These are phyloP conservation scores for Carnegiea gigantea DNA, from an alignment of 179 eudicot species.

Conservation along the genomic window DNA sequence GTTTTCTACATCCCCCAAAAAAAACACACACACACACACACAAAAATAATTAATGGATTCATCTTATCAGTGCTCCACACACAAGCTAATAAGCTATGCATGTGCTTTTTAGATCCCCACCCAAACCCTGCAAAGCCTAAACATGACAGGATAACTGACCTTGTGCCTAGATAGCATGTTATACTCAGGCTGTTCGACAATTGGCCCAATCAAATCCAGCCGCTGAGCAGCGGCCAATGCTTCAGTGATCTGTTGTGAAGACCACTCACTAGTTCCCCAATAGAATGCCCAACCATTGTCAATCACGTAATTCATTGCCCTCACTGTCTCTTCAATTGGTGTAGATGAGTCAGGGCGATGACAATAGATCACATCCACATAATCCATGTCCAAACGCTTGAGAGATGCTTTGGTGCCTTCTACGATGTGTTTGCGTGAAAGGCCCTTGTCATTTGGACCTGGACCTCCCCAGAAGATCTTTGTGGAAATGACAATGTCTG, in stretches of 20 bases:
- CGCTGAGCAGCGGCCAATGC: constrained; percentile 79
- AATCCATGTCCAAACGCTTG: constrained; percentile 85
- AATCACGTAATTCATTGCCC: constrained; percentile 95
- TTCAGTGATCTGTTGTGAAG: constrained; percentile 96
- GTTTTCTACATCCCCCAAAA: neutral
- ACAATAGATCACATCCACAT: constrained; percentile 79
- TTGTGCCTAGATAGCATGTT: constrained; percentile 81
- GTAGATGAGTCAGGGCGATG: constrained; percentile 76
- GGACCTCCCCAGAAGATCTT: constrained; percentile 98
- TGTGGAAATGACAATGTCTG: constrained; percentile 81
- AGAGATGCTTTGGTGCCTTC: constrained; percentile 79
- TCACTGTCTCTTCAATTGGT: constrained; percentile 93
- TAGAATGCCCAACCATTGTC: constrained; percentile 92
- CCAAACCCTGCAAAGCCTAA: neutral
- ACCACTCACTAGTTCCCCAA: constrained; percentile 99
- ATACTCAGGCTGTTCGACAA: constrained; percentile 97
- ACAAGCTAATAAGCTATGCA: neutral
- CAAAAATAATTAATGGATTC: neutral
- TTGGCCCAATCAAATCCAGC: constrained; percentile 75
- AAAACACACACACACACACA: no score
- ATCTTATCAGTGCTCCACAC: neutral
- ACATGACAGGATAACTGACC: constrained; percentile 32
- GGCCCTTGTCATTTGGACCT: constrained; percentile 89
- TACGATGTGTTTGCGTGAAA: constrained; percentile 74
- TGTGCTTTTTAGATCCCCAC: neutral